Base-by-base conservation (phyloP, 208 protist species). In the Acanthamoeba triangularis region DNA sequence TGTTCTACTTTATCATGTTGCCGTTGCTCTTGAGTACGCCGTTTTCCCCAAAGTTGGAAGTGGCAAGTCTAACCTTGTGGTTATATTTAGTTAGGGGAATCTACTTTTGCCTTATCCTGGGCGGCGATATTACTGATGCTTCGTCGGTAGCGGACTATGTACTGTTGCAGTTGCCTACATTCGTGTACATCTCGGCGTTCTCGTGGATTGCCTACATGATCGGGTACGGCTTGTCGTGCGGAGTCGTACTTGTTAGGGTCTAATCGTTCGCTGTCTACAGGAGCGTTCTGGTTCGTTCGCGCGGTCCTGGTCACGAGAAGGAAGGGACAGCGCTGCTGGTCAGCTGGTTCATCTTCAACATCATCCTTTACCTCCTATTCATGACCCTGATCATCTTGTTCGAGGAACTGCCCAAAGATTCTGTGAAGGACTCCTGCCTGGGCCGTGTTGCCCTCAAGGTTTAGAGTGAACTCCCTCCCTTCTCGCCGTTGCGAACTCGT, bases 181-280 rank as follows among this genome's bases (percentile, higher is more conserved):
- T 78, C 7, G 69, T 78, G 0, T 78, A 78, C 1, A 78, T 78
- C 3, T 47, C 69, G 3, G 69, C 69, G 3, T 78, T 78, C 37
- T 78, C 69, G 14, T 78, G 69, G 69, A 78, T 78, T 78, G 69
- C 69, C 11, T 78, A 44, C 1, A 78, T 78, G 69, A 16, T 78
- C 2, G n/a, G 69, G 69, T 78, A 44, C 20, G 20, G 14, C n/a
- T n/a, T n/a, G n/a, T n/a, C n/a, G n/a, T n/a, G n/a, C n/a, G n/a
- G n/a, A n/a, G n/a, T n/a, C n/a, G n/a, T n/a, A n/a, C n/a, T n/a
- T n/a, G n/a, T n/a, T n/a, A n/a, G n/a, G n/a, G n/a, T n/a, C 25
- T 25, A n/a, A n/a, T n/a, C n/a, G n/a, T n/a, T n/a, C n/a, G n/a
- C n/a, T n/a, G n/a, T n/a, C n/a, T n/a, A 63, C 67, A 74, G 67